Conservation (phyloP, 306 rosid species). For the Vigna angularis region DNA sequence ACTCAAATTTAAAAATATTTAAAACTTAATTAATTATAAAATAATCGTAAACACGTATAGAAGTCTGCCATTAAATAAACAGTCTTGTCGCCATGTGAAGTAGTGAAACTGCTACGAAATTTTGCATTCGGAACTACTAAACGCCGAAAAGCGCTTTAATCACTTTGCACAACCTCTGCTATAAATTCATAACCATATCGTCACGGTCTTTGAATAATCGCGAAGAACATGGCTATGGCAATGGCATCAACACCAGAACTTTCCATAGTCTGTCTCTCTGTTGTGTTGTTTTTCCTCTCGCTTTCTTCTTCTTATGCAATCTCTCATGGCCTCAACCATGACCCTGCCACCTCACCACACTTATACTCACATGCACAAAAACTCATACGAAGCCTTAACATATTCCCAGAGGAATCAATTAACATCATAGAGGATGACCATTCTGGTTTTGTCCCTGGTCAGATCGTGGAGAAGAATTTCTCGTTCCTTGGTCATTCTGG, state of each 20-base stretch:
- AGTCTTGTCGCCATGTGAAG: no score
- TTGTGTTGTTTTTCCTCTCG: conserved; percentile 43
- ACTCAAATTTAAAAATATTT: no score
- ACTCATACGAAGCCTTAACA: conserved; percentile 66
- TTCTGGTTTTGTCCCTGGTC: conserved; percentile 42
- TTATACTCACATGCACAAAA: conserved; percentile 61
- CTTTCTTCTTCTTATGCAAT: conserved; percentile 44
- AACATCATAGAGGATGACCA: conserved; percentile 46
- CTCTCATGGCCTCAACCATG: not conserved
- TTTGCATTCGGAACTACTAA: no score
- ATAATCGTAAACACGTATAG: no score
- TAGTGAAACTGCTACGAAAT: not conserved
- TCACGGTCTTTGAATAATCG: not conserved
- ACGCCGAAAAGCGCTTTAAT: not conserved
- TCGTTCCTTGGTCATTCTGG: conserved; percentile 45
- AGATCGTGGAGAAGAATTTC: conserved; percentile 70
- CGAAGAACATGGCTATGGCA: conserved; percentile 41
- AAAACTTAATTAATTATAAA: no score
- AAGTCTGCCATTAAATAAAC: no score
- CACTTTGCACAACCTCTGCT: not conserved
- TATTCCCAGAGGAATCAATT: conserved; percentile 68
- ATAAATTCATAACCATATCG: conserved; percentile 53
- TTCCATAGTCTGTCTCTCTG: conserved; percentile 34
- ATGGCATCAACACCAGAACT: conserved; percentile 49
- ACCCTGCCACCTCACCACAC: not conserved